Evolutionary conservation across 1,284 basidiomycete genomes (phyloP).

Genomic region (Marasmius sp.): DNA sequence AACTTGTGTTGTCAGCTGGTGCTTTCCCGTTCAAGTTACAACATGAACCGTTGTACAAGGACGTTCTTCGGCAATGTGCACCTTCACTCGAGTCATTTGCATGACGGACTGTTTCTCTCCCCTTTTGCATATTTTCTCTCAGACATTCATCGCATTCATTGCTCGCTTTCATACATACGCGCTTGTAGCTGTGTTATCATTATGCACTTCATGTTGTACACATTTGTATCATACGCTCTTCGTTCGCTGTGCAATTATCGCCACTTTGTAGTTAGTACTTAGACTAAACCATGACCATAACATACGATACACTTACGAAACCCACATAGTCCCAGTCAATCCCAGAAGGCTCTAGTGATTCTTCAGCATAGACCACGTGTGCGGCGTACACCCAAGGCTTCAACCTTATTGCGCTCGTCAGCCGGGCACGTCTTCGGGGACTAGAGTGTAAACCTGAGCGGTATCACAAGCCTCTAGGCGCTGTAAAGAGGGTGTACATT

Average conservation of each 20-base stretch:
- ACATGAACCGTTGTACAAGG: slow-evolving; percentile 1
- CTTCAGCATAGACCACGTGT: no score
- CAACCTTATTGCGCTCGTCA: no score
- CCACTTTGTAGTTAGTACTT: background rate
- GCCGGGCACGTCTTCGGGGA: no score
- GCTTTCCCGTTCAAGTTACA: slow-evolving; percentile 9
- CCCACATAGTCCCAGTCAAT: no score
- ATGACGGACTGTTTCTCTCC: background rate
- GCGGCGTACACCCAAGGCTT: no score
- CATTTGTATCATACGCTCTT: background rate
- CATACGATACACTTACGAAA: no score
- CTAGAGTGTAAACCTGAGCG: no score
- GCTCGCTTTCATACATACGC: background rate
- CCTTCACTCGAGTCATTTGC: slow-evolving; percentile 9
- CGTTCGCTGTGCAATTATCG: background rate
- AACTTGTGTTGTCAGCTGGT: slow-evolving; percentile 7
- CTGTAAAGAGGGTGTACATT: no score
- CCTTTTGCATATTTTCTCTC: background rate
- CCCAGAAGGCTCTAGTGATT: no score
- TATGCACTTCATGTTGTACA: background rate
- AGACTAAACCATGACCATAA: no score
- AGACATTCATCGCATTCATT: background rate
- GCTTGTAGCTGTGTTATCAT: background rate
- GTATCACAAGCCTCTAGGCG: no score
- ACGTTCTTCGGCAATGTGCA: slow-evolving; percentile 8